Base-by-base conservation (phyloP, 2,329 filamentous ascomycete genomes). In the Colletotrichum tofieldiae region DNA sequence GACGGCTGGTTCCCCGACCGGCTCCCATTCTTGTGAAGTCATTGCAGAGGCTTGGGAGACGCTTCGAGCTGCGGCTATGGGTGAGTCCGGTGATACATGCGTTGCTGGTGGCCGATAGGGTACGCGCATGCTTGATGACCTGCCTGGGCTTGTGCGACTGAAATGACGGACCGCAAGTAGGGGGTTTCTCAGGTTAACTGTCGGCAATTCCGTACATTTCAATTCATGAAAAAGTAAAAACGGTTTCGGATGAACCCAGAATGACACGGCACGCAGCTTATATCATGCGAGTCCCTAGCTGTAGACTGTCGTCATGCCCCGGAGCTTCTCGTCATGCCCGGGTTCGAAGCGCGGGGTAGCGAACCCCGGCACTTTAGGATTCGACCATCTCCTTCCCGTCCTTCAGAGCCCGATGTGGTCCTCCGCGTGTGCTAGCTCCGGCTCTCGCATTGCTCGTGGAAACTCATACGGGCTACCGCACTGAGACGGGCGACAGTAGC, bases 61-160 rank as follows among this genome's bases (percentile, higher is more conserved):
- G 5, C 23, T 35, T 20, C 52, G 18, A 6, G 49, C 7, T 8
- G 39, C 32, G 29, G 4, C 12, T 16, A 29, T 51, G 23, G 20
- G 20, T 26, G 11, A 8, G 1, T n/a, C 0, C 39, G 45, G 14
- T 14, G 29, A 41, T 39, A 37, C 51, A 45, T 69, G 52, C 16
- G 23, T 20, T 32, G 37, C 26, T 1, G 23, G 11, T 20, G 59
- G 14, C 20, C 59, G 37, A 45, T 59, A 32, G 29, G 65, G 69
- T 2, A 72, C 45, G 37, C 39, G 69, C 65, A 72, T 72, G n/a
- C 18, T 68, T 23, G 8, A 8, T 54, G 14, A 43, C 29, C 18
- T 47, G 32, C 3, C 23, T 9, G 35, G 5, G 32, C 32, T 52
- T 1, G 11, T 23, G 14, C 12, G n/a, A 39, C 20, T 26, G 26